Base-by-base conservation (phyloP, 305 asterid genomes). In the Caryopteris hybrid region DNA sequence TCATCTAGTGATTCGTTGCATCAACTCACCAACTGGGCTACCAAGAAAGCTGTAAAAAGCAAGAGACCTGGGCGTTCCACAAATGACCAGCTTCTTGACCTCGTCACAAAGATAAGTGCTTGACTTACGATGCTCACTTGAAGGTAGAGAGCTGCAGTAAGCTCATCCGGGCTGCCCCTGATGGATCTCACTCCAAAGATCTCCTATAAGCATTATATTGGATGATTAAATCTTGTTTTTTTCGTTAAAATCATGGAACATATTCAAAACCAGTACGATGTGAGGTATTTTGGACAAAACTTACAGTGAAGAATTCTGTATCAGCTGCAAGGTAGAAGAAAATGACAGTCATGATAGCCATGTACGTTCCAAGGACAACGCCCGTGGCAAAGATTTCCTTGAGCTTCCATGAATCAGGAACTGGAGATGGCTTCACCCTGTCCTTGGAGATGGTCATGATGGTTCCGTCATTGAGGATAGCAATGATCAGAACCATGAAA, bases 361-460 rank as follows among this genome's bases (percentile, higher is more conserved):
- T 78, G 72, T 86, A 86, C 3, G 86, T 77, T 51, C 92, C 92
- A 22, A 86, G 88, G 52, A 86, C 88, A 42, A 80, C 31, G 6
- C 92, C 92, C 1, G 88, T 86, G 71, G 86, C 84, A 9, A 86
- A 86, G 63, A 86, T 86, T 66, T 86, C 92, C 16, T 86, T 84
- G 52, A 86, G 87, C 78, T 86, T 86, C 92, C 92, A 86, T 0
- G 89, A 82, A 59, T 86, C 92, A 2, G 92, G 92, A 29, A 86
- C 50, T 6, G 92, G 92, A 57, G 92, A 84, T 8, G 92, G 92
- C 80, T 75, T 77, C 61, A 86, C 90, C 59, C 89, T 82, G 57
- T 86, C 92, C 76, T 84, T 84, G 6, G 92, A 86, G 59, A 86
- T 86, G 63, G 92, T 86, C 92, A 86, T 86, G 78, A 86, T 86